Base-by-base conservation (phyloP, 1,284 basidiomycete genomes). In the Flammula alnicola region DNA sequence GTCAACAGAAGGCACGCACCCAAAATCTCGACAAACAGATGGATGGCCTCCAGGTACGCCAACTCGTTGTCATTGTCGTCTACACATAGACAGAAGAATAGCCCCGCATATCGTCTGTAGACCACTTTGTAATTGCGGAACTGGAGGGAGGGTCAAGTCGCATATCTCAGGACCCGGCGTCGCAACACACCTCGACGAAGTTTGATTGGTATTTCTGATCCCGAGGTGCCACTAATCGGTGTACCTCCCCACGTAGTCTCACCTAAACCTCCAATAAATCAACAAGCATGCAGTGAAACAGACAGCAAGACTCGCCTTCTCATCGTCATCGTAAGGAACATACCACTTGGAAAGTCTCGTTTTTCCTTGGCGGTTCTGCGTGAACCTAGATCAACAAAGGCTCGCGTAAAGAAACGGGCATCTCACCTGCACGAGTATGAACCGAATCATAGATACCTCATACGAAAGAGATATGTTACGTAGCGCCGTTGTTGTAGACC, bases 181-280 rank as follows among this genome's bases (percentile, higher is more conserved):
- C 36, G 11, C 11, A 41, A 36, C 84, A 48, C 57, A 96, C 95
- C 82, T 99, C 96, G 42, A 98, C 95, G 66, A 99, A 99, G 71
- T 99, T 99, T 50, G 93, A 96, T 70, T 99, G 97, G 60, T 98
- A 96, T 71, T 98, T 98, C 76, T 98, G 95, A 70, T 99, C 96
- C 56, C 96, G 74, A n/a, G 95, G 94, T 0, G 96, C 96, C 14
- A 99, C 91, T 54, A 98, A 71, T 33, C 96, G 80, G 67, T 98
- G 96, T 1, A 99, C 95, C 69, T 99, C 96, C 17, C 95, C 95
- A 30, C 95, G 81, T 48, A 98, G 77, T 47, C 93, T 83, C 49
- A 95, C 89, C 92, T 96, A 39, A 3, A 42, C 8, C 49, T 25
- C 25, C 33, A 25, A 20, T 43, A 17, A 31, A 31, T 51, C 30